Conservation (phyloP, 176 grass and related monocot species). For the Dendrocalamus sinicus region DNA sequence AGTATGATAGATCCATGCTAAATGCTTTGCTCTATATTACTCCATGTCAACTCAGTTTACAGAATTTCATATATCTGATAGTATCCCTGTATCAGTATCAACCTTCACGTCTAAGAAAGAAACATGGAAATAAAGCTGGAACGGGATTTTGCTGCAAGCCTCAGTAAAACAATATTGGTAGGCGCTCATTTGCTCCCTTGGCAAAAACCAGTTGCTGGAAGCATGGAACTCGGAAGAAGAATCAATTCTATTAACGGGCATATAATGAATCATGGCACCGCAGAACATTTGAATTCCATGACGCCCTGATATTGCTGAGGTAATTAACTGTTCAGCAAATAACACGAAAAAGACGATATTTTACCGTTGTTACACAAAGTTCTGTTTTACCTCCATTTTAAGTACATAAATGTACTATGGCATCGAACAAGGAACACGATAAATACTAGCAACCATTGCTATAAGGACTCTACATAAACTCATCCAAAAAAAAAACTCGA, state of each 20-base stretch:
- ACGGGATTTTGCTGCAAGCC: background rate
- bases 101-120: background rate
- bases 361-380: background rate
- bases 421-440: background rate
- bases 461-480: conserved; percentile 45
- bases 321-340: background rate
- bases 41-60: background rate
- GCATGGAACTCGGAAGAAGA: background rate
- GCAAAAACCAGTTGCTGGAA: background rate
- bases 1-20: background rate
- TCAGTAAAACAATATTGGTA: background rate
- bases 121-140: background rate
- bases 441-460: conserved; percentile 32
- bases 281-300: background rate
- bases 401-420: conserved; percentile 33
- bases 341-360: conserved; percentile 27
- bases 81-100: background rate
- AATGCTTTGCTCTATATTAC: background rate
- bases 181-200: background rate
- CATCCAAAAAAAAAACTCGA: too few species aligned
- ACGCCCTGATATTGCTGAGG: background rate
- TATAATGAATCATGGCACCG: background rate
- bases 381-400: conserved; percentile 11
- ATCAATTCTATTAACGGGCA: background rate
- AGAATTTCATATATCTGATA: background rate